phyloP scores from a whole-genome alignment of 2,329 filamentous ascomycete genomes.

The Talaromyces islandicus region DNA sequence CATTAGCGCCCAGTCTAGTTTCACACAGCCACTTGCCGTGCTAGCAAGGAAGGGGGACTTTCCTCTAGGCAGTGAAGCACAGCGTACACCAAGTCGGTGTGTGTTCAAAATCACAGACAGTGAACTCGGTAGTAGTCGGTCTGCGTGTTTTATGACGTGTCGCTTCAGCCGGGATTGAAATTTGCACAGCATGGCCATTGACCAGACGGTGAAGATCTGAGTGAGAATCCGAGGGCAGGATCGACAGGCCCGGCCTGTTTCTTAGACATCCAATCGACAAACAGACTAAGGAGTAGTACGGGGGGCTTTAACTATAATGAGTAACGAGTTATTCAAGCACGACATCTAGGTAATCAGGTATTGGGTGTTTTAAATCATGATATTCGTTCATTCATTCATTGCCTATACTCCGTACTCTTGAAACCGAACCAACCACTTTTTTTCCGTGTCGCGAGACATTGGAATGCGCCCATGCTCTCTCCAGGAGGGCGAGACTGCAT shows the following conservation, averaged over 20 bases:
- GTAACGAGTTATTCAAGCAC: neutral
- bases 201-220: neutral
- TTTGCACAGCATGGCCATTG: neutral
- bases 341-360: neutral
- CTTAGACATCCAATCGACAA: neutral
- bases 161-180: neutral
- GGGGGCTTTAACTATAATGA: too few relatives aligned
- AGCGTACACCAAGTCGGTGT: neutral
- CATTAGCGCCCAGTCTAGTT: neutral
- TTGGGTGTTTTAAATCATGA: too few relatives aligned
- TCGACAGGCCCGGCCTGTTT: neutral
- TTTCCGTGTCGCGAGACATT: neutral
- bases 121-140: neutral
- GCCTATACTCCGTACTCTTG: neutral
- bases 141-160: neutral
- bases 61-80: too few relatives aligned
- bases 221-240: neutral
- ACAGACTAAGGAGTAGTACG: neutral
- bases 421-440: neutral
- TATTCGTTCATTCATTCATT: neutral
- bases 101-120: neutral
- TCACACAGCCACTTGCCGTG: neutral
- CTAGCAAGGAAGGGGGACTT: neutral
- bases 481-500: constrained; percentile 5
- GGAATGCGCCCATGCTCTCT: neutral